A percentile compares a stretch with the other conserved stretches of the same genome.
These are phyloP conservation scores for Mycosphaerella arachidis DNA, from an alignment of 2,329 filamentous ascomycete genomes.

Conservation along the genomic window DNA sequence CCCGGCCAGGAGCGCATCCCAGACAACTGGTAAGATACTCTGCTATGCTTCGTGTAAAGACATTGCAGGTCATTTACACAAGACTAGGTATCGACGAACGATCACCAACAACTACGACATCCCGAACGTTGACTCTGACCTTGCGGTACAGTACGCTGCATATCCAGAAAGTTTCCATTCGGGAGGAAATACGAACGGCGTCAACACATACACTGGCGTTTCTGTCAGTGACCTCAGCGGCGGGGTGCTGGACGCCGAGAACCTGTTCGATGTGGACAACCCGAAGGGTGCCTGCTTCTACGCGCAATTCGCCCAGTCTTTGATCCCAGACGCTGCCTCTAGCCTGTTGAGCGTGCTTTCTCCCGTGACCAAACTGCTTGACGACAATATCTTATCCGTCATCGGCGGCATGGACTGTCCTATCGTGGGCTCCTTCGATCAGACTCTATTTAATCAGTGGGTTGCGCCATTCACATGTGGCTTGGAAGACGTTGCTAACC, in stretches of 20 bases:
- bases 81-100: constrained; percentile 15
- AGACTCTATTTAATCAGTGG: constrained; percentile 6
- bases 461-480: not conserved
- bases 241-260: constrained; percentile 38
- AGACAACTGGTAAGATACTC: constrained; percentile 19
- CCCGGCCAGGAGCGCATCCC: constrained; percentile 26
- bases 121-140: constrained; percentile 6
- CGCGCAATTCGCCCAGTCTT: constrained; percentile 11
- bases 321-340: constrained; percentile 13
- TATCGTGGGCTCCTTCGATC: constrained; percentile 16
- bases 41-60: constrained; percentile 1
- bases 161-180: constrained; percentile 30
- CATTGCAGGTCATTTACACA: not conserved
- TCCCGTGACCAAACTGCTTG: constrained; percentile 14
- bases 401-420: constrained; percentile 17
- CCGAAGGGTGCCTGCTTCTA: constrained; percentile 12
- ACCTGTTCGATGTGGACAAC: constrained; percentile 8
- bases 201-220: constrained; percentile 34
- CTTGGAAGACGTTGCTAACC: not conserved
- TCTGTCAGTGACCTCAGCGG: constrained; percentile 35
- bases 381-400: constrained; percentile 13
- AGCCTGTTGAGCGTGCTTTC: constrained; percentile 6
- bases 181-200: constrained; percentile 34
- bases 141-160: constrained; percentile 10
- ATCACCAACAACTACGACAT: constrained; percentile 7